Conservation (phyloP, 768 basidiomycete genomes). For the Rickenella mellea region DNA sequence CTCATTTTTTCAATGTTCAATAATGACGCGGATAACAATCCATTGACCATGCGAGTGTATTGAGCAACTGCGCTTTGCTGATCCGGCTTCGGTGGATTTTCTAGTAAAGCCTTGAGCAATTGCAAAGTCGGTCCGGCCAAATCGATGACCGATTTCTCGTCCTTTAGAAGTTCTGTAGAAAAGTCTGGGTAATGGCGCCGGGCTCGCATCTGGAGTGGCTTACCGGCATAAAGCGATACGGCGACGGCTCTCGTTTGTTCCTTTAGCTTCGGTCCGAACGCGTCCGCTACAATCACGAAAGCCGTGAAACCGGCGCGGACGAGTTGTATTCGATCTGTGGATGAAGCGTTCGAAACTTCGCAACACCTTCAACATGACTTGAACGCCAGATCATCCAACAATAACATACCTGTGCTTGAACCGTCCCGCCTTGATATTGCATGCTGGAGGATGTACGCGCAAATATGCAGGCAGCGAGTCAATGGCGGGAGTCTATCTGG, state of each 20-base stretch:
- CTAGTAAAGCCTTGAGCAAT: conserved; percentile 66
- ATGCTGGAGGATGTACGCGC: conserved; percentile 70
- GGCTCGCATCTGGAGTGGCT: conserved; percentile 9
- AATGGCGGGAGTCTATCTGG: background rate
- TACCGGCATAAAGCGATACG: conserved; percentile 73
- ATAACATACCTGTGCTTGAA: conserved; percentile 39
- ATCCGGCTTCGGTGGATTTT: conserved; percentile 18
- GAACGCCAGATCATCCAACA: background rate
- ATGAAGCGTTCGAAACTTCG: conserved; percentile 25
- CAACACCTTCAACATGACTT: background rate
- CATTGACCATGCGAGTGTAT: conserved; percentile 60
- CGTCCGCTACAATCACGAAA: conserved; percentile 48
- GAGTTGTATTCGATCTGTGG: conserved; percentile 50
- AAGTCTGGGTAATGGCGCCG: background rate
- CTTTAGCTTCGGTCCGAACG: conserved; percentile 42
- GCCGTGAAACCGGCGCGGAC: conserved; percentile 55
- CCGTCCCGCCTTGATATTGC: conserved; percentile 48
- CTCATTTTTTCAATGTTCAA: conserved; percentile 88
- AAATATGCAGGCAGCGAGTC: conserved; percentile 73
- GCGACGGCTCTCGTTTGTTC: conserved; percentile 78
- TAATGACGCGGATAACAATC: conserved; percentile 77
- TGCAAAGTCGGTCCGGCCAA: conserved; percentile 74
- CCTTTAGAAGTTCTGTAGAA: conserved; percentile 64
- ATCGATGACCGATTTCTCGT: conserved; percentile 74
- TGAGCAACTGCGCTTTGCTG: conserved; percentile 35